Evolutionary conservation across 2,329 filamentous ascomycete species (phyloP), one percentile per base, ranked within the genome.

Genomic region (Fusarium musae): DNA sequence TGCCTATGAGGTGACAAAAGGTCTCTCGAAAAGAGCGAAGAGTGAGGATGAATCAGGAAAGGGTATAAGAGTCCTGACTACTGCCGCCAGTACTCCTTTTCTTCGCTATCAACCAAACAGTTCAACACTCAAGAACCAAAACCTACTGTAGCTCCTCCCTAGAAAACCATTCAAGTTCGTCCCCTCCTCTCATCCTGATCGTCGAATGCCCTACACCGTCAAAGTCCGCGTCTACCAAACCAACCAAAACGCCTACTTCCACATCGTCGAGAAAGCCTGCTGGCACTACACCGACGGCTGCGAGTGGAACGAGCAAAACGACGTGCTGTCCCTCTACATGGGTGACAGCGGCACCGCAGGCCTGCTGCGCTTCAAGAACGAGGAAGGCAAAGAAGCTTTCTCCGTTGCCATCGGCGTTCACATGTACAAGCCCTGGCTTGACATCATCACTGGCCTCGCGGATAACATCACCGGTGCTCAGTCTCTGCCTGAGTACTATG

Each of bases 181-280:
- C 2, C 28, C 28, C 7, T 30, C 28, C 28, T 30, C 9, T 30
- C 9, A 30, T 30, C 9, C 6, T 30, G 28, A 30, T 26, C 26
- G 4, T 4, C 26, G 73, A 57, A 75, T 75, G 70, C 56, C 53
- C 21, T 75, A 75, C 63, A 64, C 49, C 15, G 66, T 75, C 61
- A 75, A 75, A 46, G 70, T 75, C 59, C 73, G 73, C 17, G 63
- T 75, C 52, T 75, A 66, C 44, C 73, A 75, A 21, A 74, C 61
- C 60, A 75, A 66, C 42, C 50, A 57, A 39, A 75, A 75, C 42
- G 73, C 73, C 61, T 75, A 53, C 37, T 75, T 75, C 56, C 66
- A 46, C 60, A 54, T 66, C 6, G 73, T 75, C 13, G 73, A 75
- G 7, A 69, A 72, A 23, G 73, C 23, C 6, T 68, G 64, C 34